Percentiles rank a stretch among this genome's conserved stretches.
phyloP scores from a whole-genome alignment of 805 yeast genomes.

The Candida broadrunensis region DNA sequence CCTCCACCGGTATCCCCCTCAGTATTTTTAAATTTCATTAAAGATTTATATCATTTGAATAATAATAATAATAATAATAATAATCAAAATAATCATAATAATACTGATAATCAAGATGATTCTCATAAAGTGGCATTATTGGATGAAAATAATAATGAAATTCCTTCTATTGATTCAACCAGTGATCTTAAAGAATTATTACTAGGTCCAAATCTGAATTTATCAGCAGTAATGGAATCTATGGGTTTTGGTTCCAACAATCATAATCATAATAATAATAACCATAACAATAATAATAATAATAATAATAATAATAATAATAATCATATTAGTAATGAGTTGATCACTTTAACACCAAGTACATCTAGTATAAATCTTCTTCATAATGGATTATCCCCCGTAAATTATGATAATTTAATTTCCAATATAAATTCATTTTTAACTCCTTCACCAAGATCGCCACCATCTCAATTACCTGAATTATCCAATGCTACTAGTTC shows the following conservation, averaged over 20 bases:
- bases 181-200: conserved; percentile 1
- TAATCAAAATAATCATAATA: conserved; percentile 5
- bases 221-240: conserved; percentile 3
- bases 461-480: conserved; percentile 20
- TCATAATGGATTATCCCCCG: not conserved
- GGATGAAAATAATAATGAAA: not conserved
- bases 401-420: conserved; percentile 5
- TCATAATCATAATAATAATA: not conserved
- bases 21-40: conserved; percentile 21
- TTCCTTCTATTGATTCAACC: not conserved
- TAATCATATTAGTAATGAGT: not conserved
- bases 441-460: conserved; percentile 24
- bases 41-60: conserved; percentile 15
- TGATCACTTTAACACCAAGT: not conserved
- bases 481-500: conserved; percentile 31
- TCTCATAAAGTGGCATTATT: not conserved
- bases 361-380: not conserved
- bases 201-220: conserved; percentile 1
- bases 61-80: not conserved
- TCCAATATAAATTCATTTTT: conserved; percentile 18
- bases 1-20: conserved; percentile 15
- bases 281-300: not conserved
- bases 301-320: not conserved
- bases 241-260: not conserved
- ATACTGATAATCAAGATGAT: conserved; percentile 3